These are phyloP conservation scores for Claviceps sorghi DNA, from an alignment of 2,329 filamentous ascomycete species.

Conservation along the genomic window DNA sequence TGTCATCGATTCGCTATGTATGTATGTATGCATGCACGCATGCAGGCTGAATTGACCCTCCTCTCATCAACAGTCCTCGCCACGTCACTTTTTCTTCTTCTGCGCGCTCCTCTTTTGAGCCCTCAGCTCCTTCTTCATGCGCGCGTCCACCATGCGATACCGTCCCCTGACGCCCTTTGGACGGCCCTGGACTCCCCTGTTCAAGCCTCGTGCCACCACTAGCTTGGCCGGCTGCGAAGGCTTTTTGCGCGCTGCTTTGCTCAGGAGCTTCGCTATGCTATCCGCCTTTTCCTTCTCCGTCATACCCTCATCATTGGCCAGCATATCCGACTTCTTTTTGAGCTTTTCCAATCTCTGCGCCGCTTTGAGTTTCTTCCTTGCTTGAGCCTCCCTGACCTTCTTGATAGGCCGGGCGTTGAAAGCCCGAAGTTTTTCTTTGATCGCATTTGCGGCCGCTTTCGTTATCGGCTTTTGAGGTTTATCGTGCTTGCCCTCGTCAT, in stretches of 20 bases:
- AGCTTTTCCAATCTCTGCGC: conserved; percentile 85
- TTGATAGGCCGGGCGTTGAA: conserved; percentile 96
- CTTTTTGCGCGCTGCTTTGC: conserved; percentile 73
- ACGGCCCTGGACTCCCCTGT: conserved; percentile 72
- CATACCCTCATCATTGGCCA: conserved; percentile 80
- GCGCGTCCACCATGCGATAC: conserved; percentile 91
- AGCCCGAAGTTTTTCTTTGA: conserved; percentile 86
- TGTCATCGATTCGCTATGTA: conserved; percentile 1
- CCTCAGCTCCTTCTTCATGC: conserved; percentile 92
- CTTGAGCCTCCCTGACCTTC: conserved; percentile 94
- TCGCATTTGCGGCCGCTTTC: conserved; percentile 75
- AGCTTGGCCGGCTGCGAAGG: conserved; percentile 70
- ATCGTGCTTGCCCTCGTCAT: conserved; percentile 78
- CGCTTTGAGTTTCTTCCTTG: conserved; percentile 91
- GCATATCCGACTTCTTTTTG: conserved; percentile 86
- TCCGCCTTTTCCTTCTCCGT: conserved; percentile 93
- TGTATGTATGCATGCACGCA: background rate
- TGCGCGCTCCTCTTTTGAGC: conserved; percentile 67
- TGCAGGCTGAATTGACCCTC: background rate
- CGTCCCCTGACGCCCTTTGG: conserved; percentile 87
- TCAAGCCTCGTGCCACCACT: conserved; percentile 73
- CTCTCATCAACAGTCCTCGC: background rate
- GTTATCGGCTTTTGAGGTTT: conserved; percentile 78
- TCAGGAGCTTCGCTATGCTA: conserved; percentile 67
- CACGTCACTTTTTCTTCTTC: conserved; percentile 35